Conservation (phyloP, 306 rosid species). For the Spatholobus suberectus region DNA sequence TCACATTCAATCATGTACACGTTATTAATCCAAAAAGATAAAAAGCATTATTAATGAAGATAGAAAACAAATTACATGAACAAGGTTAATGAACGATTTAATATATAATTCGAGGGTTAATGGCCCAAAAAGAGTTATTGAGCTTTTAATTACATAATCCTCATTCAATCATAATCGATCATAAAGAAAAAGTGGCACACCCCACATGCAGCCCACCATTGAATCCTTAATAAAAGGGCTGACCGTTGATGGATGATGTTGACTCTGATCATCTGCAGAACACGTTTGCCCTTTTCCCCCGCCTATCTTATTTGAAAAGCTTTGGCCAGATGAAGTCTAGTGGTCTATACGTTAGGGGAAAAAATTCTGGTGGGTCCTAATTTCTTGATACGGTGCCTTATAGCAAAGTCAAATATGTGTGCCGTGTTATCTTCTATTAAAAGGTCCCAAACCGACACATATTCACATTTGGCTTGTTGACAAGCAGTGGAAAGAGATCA, state of each 20-base stretch:
- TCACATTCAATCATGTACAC: slow-evolving; percentile 40
- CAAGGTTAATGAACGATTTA: slow-evolving; percentile 25
- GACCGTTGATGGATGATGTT: slow-evolving; percentile 37
- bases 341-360: slow-evolving; percentile 10
- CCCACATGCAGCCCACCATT: slow-evolving; percentile 67
- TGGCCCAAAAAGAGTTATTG: slow-evolving; percentile 18
- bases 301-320: slow-evolving; percentile 57
- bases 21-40: slow-evolving; percentile 29
- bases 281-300: slow-evolving; percentile 30
- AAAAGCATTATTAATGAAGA: slow-evolving; percentile 20
- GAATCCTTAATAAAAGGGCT: slow-evolving; percentile 44
- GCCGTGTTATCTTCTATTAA: slow-evolving; percentile 19
- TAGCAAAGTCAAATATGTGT: slow-evolving; percentile 51
- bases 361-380: slow-evolving; percentile 50
- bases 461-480: slow-evolving; percentile 58
- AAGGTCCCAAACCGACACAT: slow-evolving; percentile 53
- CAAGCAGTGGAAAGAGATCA: slow-evolving; percentile 35
- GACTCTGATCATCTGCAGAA: slow-evolving; percentile 31
- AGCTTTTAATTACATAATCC: slow-evolving; percentile 28
- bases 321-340: slow-evolving; percentile 21
- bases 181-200: slow-evolving; percentile 45
- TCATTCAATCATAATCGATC: slow-evolving; percentile 47
- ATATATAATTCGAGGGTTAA: background rate
- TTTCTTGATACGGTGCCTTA: background rate
- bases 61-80: slow-evolving; percentile 16